Conservation (phyloP, 768 basidiomycete species). For the Russula virescens region DNA sequence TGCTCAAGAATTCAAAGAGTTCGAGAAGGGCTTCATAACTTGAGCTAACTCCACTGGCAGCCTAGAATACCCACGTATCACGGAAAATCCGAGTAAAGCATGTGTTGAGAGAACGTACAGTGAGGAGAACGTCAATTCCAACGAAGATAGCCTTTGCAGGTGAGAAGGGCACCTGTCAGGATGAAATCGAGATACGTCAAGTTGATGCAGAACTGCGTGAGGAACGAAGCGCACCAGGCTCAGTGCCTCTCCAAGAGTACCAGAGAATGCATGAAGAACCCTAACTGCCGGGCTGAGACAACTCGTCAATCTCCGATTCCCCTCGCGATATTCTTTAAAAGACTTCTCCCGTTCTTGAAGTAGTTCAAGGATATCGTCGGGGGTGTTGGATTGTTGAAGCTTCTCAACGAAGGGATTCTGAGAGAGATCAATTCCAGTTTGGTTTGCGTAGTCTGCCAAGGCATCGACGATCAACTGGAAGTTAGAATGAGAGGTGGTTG, state of each 20-base stretch:
- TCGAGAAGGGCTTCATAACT: background rate
- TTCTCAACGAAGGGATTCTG: background rate
- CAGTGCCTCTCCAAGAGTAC: background rate
- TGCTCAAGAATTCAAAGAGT: background rate
- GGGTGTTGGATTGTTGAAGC: background rate
- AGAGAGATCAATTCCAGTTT: background rate
- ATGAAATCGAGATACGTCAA: too few relatives aligned
- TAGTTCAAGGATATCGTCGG: background rate
- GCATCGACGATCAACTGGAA: background rate
- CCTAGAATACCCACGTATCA: background rate
- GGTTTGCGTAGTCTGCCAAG: background rate
- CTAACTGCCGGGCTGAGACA: background rate
- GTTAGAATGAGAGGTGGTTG: background rate
- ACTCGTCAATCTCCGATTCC: background rate
- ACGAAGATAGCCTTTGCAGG: background rate
- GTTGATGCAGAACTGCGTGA: background rate
- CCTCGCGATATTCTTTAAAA: slow-evolving; percentile 4
- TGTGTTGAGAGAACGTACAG: background rate
- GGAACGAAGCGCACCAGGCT: background rate
- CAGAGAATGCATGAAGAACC: background rate
- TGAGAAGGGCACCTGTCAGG: background rate
- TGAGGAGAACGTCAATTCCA: background rate
- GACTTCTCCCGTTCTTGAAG: background rate
- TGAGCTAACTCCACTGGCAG: background rate
- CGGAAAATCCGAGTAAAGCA: background rate